Percentiles rank a stretch among this genome's conserved stretches.
phyloP scores from a whole-genome alignment of 306 rosid genomes.

The Vigna hirtella region DNA sequence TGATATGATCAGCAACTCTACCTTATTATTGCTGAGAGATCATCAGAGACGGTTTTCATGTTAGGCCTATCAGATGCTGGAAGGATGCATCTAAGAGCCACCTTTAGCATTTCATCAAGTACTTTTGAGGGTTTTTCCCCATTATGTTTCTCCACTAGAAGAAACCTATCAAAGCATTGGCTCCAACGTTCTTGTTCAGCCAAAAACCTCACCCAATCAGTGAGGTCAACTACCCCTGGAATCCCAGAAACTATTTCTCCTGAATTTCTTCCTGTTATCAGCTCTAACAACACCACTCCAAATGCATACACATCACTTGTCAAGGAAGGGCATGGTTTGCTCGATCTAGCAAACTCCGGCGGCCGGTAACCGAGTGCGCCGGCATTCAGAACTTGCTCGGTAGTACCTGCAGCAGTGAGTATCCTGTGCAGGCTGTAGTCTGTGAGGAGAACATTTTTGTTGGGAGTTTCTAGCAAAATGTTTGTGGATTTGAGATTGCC shows the following conservation, averaged over 20 bases:
- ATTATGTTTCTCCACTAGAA: slow-evolving; percentile 48
- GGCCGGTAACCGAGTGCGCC: slow-evolving; percentile 81
- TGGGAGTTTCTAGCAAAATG: slow-evolving; percentile 64
- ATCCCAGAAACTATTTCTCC: slow-evolving; percentile 70
- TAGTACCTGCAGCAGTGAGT: slow-evolving; percentile 69
- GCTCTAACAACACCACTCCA: slow-evolving; percentile 81
- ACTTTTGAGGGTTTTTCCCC: slow-evolving; percentile 35
- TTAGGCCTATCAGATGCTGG: slow-evolving; percentile 84
- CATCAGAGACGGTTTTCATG: slow-evolving; percentile 67
- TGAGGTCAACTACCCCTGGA: slow-evolving; percentile 63
- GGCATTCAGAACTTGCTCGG: slow-evolving; percentile 81
- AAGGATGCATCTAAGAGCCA: slow-evolving; percentile 73
- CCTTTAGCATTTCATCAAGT: slow-evolving; percentile 68
- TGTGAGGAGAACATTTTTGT: slow-evolving; percentile 56
- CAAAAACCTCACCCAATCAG: slow-evolving; percentile 72
- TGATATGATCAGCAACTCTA: slow-evolving; percentile 40
- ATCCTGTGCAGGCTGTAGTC: slow-evolving; percentile 83
- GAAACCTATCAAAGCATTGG: slow-evolving; percentile 68
- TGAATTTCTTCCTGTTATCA: slow-evolving; percentile 69
- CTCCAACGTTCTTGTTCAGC: slow-evolving; percentile 56
- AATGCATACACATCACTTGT: slow-evolving; percentile 85
- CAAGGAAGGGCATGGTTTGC: slow-evolving; percentile 75
- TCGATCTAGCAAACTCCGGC: slow-evolving; percentile 77
- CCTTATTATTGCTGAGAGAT: slow-evolving; percentile 63
- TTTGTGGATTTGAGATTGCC: slow-evolving; percentile 86